These are phyloP conservation scores for Ophiostoma angusticollis DNA, from an alignment of 2,329 filamentous ascomycete species.

Conservation along the genomic window DNA sequence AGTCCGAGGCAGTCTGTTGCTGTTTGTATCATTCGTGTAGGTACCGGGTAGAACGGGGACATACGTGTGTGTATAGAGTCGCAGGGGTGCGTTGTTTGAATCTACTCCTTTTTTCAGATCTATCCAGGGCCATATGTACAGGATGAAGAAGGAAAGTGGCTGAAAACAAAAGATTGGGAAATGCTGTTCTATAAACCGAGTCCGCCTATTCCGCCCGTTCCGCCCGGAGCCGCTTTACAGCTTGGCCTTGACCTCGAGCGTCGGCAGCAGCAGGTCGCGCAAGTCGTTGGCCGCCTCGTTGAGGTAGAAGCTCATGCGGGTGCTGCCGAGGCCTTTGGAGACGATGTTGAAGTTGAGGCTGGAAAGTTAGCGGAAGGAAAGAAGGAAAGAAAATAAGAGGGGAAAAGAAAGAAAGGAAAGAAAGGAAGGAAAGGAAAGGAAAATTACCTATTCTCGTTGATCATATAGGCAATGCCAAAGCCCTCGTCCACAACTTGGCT, in stretches of 20 bases:
- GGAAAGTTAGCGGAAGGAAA: constrained; percentile 2
- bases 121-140: too few species aligned
- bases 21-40: background rate
- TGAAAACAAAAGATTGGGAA: too few species aligned
- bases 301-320: constrained; percentile 90
- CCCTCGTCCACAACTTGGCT: constrained; percentile 93
- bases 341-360: constrained; percentile 82
- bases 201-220: too few species aligned
- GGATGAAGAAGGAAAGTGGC: too few species aligned
- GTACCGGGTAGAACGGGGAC: too few species aligned
- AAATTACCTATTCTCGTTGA: constrained; percentile 26
- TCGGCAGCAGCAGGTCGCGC: constrained; percentile 71
- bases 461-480: constrained; percentile 99
- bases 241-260: constrained; percentile 77
- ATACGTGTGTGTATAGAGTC: too few species aligned
- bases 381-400: background rate
- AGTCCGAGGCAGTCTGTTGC: background rate
- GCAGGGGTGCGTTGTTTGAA: too few species aligned
- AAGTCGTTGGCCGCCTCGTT: constrained; percentile 89
- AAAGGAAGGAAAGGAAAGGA: background rate
- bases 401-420: background rate
- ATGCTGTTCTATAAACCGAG: too few species aligned
- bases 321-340: constrained; percentile 79
- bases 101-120: too few species aligned
- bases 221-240: too few species aligned